Evolutionary conservation across 75 land plant genomes (phyloP).

Genomic region (Pinus albicaulis): DNA sequence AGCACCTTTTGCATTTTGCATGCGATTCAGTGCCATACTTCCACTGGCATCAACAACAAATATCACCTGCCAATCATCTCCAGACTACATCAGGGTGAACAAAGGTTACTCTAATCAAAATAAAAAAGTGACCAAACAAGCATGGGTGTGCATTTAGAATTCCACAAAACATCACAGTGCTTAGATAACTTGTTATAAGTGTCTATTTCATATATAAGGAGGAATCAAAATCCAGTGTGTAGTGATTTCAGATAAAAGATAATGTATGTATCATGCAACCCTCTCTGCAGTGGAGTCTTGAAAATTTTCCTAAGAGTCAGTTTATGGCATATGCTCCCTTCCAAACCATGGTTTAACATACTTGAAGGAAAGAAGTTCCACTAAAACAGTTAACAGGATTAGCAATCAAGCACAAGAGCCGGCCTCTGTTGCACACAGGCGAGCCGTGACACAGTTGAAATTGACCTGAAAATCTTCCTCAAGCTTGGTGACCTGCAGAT

Average conservation of each 20-base stretch:
- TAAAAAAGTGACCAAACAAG: not conserved
- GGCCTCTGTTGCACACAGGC: not conserved
- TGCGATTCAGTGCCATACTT: conserved; percentile 97
- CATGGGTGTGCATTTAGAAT: not conserved
- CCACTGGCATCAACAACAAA: conserved; percentile 99
- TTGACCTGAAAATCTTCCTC: not conserved
- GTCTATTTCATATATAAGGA: not conserved
- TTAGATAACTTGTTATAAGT: not conserved
- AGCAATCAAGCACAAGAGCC: not conserved
- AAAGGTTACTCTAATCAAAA: not conserved
- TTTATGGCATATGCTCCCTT: not conserved
- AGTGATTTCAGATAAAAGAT: not conserved
- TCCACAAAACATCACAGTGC: not conserved
- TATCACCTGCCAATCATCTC: conserved; percentile 64
- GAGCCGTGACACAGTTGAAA: not conserved
- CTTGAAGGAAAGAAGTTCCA: not conserved
- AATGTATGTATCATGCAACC: not conserved
- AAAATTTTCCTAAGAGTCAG: not conserved
- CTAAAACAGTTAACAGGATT: not conserved
- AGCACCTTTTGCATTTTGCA: conserved; percentile 99
- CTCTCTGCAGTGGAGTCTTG: too few relatives aligned
- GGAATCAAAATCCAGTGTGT: not conserved
- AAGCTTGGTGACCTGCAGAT: not conserved
- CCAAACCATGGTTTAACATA: not conserved
- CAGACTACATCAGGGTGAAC: not conserved